phyloP scores from a whole-genome alignment of 768 basidiomycete genomes.

The Tulasnella sp. region DNA sequence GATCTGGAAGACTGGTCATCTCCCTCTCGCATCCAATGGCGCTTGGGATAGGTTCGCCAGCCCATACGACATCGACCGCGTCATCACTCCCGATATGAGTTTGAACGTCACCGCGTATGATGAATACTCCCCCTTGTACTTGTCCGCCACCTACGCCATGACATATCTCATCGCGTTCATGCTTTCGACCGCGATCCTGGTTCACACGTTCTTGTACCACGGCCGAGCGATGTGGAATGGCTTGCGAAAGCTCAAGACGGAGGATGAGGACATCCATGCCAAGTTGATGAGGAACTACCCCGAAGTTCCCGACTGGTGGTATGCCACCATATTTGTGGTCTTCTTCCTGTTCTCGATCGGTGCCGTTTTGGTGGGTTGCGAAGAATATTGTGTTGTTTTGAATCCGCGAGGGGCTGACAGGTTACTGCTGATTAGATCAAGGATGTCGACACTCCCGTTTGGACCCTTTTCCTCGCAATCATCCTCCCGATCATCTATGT shows the following conservation, averaged over 20 bases:
- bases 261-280: conserved; percentile 47
- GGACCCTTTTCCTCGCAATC: conserved; percentile 40
- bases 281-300: conserved; percentile 47
- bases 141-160: conserved; percentile 42
- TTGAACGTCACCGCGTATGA: conserved; percentile 43
- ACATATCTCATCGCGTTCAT: conserved; percentile 44
- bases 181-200: conserved; percentile 40
- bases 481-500: conserved; percentile 41
- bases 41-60: conserved; percentile 44
- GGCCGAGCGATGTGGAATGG: conserved; percentile 39
- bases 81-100: conserved; percentile 36
- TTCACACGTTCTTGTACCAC: conserved; percentile 45
- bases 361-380: conserved; percentile 37
- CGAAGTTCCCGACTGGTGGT: conserved; percentile 44
- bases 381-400: too few species aligned
- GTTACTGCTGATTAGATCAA: conserved; percentile 33
- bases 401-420: not conserved
- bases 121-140: conserved; percentile 45
- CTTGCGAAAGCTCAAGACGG: conserved; percentile 36
- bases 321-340: conserved; percentile 38
- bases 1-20: conserved; percentile 43
- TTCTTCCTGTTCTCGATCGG: conserved; percentile 39
- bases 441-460: conserved; percentile 58
- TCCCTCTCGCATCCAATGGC: conserved; percentile 42
- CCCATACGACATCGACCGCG: conserved; percentile 40